Base-by-base conservation (phyloP, 164 flowering plant genomes). In the Echeveria elegans region DNA sequence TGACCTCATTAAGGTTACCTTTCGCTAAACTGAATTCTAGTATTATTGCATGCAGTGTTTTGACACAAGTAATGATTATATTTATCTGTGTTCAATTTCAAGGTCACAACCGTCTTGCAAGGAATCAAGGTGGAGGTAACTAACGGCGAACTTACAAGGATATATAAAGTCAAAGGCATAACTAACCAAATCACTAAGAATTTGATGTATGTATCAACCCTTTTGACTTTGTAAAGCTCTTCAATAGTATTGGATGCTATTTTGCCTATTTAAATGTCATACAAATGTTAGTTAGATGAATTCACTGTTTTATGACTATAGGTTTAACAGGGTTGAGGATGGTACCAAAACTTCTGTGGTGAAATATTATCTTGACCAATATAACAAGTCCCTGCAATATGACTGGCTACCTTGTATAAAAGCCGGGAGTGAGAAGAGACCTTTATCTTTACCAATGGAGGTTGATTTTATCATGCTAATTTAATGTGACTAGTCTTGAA, bases 1-100 rank as follows among this genome's bases (percentile, higher is more conserved):
- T 4, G 85, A 88, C 10, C 86, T 86, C 9, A 14, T 77, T 0
- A 86, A 88, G 92, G 93, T 86, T 71, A 60, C n/a, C 12, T 36
- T 4, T 40, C 37, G 18, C 24, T n/a, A 15, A n/a, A n/a, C n/a
- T n/a, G n/a, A n/a, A n/a, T n/a, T n/a, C n/a, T n/a, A 15, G 16
- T 43, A 34, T n/a, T n/a, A n/a, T 34, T 24, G 43, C 10, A n/a
- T 32, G 24, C 26, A 28, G 10, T 37, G 11, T 6, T 6, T 11
- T 37, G 15, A 0, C 23, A 5, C 15, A 12, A 43, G 18, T 4
- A 26, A 2, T 2, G 14, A 8, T 36, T 68, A 41, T 34, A n/a
- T n/a, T n/a, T n/a, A n/a, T n/a, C n/a, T n/a, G n/a, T n/a, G n/a
- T n/a, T n/a, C n/a, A 8, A 56, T 30, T 63, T 48, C 24, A 29